phyloP scores from a whole-genome alignment of 345 rosid genomes.

The Gossypium raimondii region DNA sequence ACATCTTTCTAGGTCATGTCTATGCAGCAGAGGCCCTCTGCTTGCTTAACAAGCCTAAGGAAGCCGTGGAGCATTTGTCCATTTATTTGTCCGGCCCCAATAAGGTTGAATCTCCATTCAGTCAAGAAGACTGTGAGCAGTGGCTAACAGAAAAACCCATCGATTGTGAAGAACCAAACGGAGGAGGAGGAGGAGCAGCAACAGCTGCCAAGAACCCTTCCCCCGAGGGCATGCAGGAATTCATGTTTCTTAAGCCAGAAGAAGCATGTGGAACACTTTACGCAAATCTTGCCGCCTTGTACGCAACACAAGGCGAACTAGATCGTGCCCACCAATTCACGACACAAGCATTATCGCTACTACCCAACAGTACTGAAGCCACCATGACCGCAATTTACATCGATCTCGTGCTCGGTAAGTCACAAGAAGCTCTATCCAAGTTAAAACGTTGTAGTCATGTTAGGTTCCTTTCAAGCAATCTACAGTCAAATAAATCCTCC shows the following conservation, averaged over 20 bases:
- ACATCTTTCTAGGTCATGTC: conserved; percentile 63
- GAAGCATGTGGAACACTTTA: conserved; percentile 87
- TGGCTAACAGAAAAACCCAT: conserved; percentile 45
- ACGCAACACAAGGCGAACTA: conserved; percentile 74
- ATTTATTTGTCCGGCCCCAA: conserved; percentile 54
- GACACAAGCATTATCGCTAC: conserved; percentile 45
- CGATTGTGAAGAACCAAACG: conserved; percentile 65
- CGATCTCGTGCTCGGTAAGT: conserved; percentile 64
- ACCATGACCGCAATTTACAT: conserved; percentile 73
- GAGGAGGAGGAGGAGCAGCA: conserved; percentile 27
- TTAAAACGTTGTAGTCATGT: conserved; percentile 67
- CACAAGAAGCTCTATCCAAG: conserved; percentile 75
- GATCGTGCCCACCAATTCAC: conserved; percentile 62
- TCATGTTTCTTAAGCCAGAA: conserved; percentile 64
- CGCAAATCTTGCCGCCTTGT: conserved; percentile 63
- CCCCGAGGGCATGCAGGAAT: conserved; percentile 28
- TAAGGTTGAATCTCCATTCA: conserved; percentile 61
- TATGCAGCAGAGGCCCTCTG: conserved; percentile 98
- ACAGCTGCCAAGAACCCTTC: conserved; percentile 32
- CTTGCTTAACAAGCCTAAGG: conserved; percentile 66
- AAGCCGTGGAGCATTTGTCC: conserved; percentile 78
- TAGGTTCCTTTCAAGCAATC: conserved; percentile 51
- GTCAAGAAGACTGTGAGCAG: conserved; percentile 62
- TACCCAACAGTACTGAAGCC: conserved; percentile 67
- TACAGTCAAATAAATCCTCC: conserved; percentile 29